phyloP scores from a whole-genome alignment of 257 asterid genomes.

The Rubia yunnanensis region DNA sequence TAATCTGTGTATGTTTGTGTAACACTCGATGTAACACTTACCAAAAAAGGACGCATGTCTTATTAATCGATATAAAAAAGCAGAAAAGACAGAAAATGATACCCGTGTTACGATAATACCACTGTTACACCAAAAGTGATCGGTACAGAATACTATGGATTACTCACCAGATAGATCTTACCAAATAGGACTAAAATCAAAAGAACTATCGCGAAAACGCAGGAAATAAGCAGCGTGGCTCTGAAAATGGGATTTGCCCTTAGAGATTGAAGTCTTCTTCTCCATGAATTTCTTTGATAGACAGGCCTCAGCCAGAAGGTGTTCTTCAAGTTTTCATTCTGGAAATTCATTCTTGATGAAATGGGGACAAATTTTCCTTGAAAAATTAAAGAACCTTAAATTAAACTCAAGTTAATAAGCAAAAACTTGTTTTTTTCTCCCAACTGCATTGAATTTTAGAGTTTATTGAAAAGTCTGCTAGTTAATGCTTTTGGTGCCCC shows the following conservation, averaged over 20 bases:
- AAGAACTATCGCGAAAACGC: slow-evolving; percentile 2
- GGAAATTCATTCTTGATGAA: not conserved
- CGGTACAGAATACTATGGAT: too few species aligned
- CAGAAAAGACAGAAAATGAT: too few species aligned
- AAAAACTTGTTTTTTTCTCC: too few species aligned
- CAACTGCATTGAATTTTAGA: too few species aligned
- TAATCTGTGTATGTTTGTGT: too few species aligned
- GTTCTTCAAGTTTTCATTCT: slow-evolving; percentile 11
- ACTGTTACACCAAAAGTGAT: too few species aligned
- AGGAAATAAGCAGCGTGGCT: slow-evolving; percentile 1
- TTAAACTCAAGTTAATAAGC: too few species aligned
- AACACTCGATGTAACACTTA: too few species aligned
- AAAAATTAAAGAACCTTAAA: too few species aligned
- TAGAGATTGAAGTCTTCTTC: slow-evolving; percentile 2
- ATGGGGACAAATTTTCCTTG: not conserved
- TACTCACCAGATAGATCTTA: slow-evolving; percentile 21
- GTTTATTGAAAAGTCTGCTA: slow-evolving; percentile 5
- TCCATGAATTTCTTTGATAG: slow-evolving; percentile 7
- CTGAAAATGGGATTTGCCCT: slow-evolving; percentile 4
- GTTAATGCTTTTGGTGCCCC: not conserved
- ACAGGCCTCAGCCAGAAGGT: slow-evolving; percentile 16
- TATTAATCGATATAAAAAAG: too few species aligned
- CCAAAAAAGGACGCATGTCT: too few species aligned
- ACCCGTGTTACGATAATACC: too few species aligned
- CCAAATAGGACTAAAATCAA: not conserved